Base-by-base conservation (phyloP, 2,329 filamentous ascomycete genomes). In the Pleomassaria siparia region DNA sequence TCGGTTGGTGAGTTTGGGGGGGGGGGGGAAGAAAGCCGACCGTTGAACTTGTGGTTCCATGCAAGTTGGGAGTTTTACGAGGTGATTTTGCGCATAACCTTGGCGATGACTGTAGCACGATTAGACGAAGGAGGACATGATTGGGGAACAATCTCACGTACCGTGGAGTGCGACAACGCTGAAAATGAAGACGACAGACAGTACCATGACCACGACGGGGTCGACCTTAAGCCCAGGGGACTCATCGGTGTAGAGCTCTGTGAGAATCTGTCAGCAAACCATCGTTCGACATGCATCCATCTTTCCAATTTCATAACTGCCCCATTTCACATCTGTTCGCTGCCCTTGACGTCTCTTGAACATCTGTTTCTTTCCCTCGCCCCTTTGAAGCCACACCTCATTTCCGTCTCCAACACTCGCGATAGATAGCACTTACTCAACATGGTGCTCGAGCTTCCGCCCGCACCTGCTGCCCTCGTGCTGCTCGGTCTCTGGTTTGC, bases 171-270 rank as follows among this genome's bases (percentile, higher is more conserved):
- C 91, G 67, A 99, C 94, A 69, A 99, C 94, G 69, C 88, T 94
- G 79, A 99, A 96, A 75, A 99, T 99, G 76, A 99, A 99, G 54
- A 95, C 94, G 64, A 99, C 84, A 67, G 90, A 95, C 63, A 99
- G 81, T 60, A 96, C 94, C 68, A 99, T 82, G 56, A 99, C 92
- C 58, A 99, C 91, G 50, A 99, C 94, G 18, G 94, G 94, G 73
- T 99, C 94, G 58, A 99, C 94, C 80, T 96, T 96, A 66, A 99
- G 80, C 54, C 94, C 94, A 49, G 94, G 94, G 58, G 89, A 95
- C 80, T 99, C 94, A 71, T 99, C 94, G 49, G 94, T 99, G 84
- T 99, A 99, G 36, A 99, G 86, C 75, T 84, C 87, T 91, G 47
- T n/a, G 18, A 5, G 18, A 8, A 41, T 13, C 20, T n/a, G 36